Evolutionary conservation across 1,284 basidiomycete species (phyloP), one percentile per base, ranked within the genome.

Genomic region (Boletellus deceptivus): DNA sequence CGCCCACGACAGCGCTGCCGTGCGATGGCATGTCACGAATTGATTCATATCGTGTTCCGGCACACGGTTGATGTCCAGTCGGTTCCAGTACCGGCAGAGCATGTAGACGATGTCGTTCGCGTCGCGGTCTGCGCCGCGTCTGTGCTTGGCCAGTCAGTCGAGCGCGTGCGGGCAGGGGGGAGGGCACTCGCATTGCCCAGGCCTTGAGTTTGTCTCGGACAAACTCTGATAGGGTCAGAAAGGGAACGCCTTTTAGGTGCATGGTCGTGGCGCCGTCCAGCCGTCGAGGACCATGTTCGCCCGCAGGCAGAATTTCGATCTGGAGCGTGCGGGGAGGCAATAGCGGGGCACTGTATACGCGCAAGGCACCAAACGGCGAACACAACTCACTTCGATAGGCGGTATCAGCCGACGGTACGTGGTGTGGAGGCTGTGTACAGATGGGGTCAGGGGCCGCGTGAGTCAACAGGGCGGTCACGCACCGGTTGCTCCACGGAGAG

Each of bases 241-340:
- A 89, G 11, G 88, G 89, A 6, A 90, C 70, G 22, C 78, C 77
- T 53, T 83, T 81, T 34, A 91, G 64, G 50, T 70, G 76, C 75
- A 83, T 83, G 46, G 83, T 79, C 2, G 82, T 89, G 25, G 75
- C 73, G 38, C 71, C 60, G 68, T 90, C 83, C 35, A 91, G 75
- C 57, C 77, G 79, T 48, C 86, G 83, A 43, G 89, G 88, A 6
- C 89, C 88, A 48, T 80, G 79, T 69, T 91, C 88, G 18, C 89
- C 88, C 40, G 87, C 88, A 22, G 84, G 82, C 38, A 90, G 65
- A 50, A 91, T 88, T 69, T 91, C 88, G 67, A 91, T 89, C 88
- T 91, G 55, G 27, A 42, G 24, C 39, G 11, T 3, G 11, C 29
- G 29, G 29, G 9, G 11, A 31, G 29, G 13, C 29, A 5, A 48